phyloP scores from a whole-genome alignment of 192 early-diverging fungal species.

The Podila minutissima region DNA sequence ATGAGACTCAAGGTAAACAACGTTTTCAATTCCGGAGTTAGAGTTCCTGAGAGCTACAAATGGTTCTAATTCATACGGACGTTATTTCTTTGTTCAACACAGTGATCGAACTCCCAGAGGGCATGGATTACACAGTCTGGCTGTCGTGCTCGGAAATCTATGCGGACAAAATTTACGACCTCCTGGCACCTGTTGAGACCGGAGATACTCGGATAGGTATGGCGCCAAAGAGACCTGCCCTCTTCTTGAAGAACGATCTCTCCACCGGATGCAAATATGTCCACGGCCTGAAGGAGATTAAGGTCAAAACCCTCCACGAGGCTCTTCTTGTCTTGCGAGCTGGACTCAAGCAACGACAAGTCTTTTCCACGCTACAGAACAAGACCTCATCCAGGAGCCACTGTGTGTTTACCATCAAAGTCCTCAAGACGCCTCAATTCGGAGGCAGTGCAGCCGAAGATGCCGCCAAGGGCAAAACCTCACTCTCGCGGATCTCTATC shows the following conservation, averaged over 20 bases:
- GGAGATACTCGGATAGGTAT: no score
- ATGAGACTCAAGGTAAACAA: no score
- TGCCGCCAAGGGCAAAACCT: conserved; percentile 47
- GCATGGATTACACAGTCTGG: conserved; percentile 84
- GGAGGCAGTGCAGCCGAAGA: conserved; percentile 54
- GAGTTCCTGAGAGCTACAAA: not conserved
- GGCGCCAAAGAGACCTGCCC: conserved; percentile 23
- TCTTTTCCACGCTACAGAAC: conserved; percentile 68
- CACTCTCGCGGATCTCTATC: conserved; percentile 62
- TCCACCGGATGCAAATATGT: conserved; percentile 63
- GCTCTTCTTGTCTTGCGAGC: conserved; percentile 64
- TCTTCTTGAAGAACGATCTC: conserved; percentile 53
- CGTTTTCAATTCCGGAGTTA: not conserved
- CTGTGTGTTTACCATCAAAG: conserved; percentile 72
- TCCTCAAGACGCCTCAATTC: conserved; percentile 65
- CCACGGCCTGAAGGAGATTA: conserved; percentile 68
- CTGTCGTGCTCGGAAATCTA: conserved; percentile 94
- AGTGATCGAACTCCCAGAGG: conserved; percentile 45
- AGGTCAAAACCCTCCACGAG: conserved; percentile 64
- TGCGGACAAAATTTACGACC: conserved; percentile 87
- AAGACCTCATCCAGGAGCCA: conserved; percentile 69
- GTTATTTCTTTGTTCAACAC: not conserved
- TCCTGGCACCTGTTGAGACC: conserved; percentile 59
- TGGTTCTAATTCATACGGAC: not conserved
- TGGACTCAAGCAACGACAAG: conserved; percentile 66